These are phyloP conservation scores for Ascochyta viciae-villosae DNA, from an alignment of 2,329 filamentous ascomycete genomes.

Conservation along the genomic window DNA sequence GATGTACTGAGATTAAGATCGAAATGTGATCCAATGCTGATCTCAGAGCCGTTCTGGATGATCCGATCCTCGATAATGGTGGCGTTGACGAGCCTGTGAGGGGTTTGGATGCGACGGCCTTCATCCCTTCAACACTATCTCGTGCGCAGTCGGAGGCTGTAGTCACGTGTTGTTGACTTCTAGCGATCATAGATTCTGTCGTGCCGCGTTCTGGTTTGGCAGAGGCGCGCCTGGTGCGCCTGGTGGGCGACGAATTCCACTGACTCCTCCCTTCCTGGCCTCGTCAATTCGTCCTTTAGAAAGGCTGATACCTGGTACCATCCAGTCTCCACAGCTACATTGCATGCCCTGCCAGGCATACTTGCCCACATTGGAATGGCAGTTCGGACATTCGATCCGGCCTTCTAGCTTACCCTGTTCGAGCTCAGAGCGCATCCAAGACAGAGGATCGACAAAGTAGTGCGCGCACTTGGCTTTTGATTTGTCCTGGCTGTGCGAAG, in stretches of 20 bases:
- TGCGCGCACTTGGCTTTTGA: slow-evolving; percentile 69
- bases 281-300: slow-evolving; percentile 85
- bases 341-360: slow-evolving; percentile 97
- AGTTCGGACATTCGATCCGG: slow-evolving; percentile 84
- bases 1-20: neutral
- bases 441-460: slow-evolving; percentile 88
- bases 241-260: slow-evolving; percentile 45
- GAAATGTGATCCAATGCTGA: neutral
- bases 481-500: slow-evolving; percentile 61
- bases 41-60: neutral
- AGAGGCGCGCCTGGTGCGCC: slow-evolving; percentile 21
- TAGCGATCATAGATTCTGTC: slow-evolving; percentile 11
- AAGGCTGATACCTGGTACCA: slow-evolving; percentile 88
- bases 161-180: neutral
- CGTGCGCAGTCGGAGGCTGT: neutral
- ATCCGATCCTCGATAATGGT: neutral
- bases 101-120: neutral
- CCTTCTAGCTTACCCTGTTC: slow-evolving; percentile 84
- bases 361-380: slow-evolving; percentile 82
- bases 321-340: slow-evolving; percentile 90
- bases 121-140: neutral
- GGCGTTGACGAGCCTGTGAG: neutral
- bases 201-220: slow-evolving; percentile 1
- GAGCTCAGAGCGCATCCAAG: slow-evolving; percentile 92
- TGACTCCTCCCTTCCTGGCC: slow-evolving; percentile 45